These are phyloP conservation scores for Apiospora saccharicola DNA, from an alignment of 2,329 filamentous ascomycete genomes.

Conservation along the genomic window DNA sequence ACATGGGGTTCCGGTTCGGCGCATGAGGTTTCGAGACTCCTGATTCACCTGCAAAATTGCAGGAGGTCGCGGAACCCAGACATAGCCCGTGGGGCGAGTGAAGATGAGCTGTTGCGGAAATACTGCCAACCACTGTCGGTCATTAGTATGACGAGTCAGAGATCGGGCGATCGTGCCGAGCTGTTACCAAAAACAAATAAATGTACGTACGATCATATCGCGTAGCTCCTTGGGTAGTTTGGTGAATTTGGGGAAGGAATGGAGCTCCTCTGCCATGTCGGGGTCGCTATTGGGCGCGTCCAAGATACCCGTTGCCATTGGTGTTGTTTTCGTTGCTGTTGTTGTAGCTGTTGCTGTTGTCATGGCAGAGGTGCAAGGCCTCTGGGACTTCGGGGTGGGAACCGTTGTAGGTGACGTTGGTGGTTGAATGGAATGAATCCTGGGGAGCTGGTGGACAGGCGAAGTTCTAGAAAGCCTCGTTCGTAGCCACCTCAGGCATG, in stretches of 20 bases:
- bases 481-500: too few relatives aligned
- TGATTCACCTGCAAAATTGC: background rate
- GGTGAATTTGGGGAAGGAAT: background rate
- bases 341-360: too few relatives aligned
- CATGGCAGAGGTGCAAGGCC: too few relatives aligned
- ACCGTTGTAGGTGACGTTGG: too few relatives aligned
- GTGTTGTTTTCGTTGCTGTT: too few relatives aligned
- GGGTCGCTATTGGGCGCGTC: background rate
- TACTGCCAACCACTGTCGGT: background rate
- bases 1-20: background rate
- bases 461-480: too few relatives aligned
- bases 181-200: background rate
- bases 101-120: background rate
- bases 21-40: background rate
- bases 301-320: too few relatives aligned
- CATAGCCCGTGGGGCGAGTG: background rate
- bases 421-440: too few relatives aligned
- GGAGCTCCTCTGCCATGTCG: background rate
- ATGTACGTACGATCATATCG: background rate
- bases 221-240: background rate
- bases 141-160: background rate
- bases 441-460: too few relatives aligned
- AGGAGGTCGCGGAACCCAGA: background rate
- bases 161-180: background rate
- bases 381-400: too few relatives aligned